A percentile compares a stretch with the other conserved stretches of the same genome.
Conservation (phyloP, 2,329 filamentous ascomycete genomes). For the Orbilia ellipsospora region DNA sequence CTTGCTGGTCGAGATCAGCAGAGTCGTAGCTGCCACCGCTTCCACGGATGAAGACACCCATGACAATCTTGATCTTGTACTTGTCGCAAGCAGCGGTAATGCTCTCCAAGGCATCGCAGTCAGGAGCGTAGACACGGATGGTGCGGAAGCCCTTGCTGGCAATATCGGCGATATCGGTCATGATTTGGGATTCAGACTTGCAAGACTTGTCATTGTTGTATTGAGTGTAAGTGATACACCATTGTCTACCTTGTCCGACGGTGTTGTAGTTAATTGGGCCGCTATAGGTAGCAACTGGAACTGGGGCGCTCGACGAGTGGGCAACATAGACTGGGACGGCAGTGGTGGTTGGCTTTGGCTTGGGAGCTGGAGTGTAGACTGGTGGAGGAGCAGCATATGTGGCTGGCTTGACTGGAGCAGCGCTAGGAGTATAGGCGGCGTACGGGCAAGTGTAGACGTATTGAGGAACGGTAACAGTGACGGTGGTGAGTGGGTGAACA, state of each 20-base stretch:
- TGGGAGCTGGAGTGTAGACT: constrained; percentile 19
- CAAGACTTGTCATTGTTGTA: constrained; percentile 72
- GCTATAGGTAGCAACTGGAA: constrained; percentile 49
- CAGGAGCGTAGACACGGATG: constrained; percentile 88
- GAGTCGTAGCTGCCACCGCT: constrained; percentile 65
- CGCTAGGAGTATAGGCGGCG: constrained; percentile 62
- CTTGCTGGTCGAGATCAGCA: constrained; percentile 73
- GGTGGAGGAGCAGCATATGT: constrained; percentile 47
- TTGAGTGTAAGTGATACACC: constrained; percentile 83
- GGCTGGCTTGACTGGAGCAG: constrained; percentile 58
- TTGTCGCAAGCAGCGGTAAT: constrained; percentile 76
- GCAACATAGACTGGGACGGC: constrained; percentile 59
- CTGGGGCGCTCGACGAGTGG: constrained; percentile 28
- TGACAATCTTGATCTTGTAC: constrained; percentile 79
- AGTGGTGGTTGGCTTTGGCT: constrained; percentile 46
- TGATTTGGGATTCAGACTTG: constrained; percentile 72
- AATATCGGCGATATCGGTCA: constrained; percentile 72
- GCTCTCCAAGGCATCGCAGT: constrained; percentile 83
- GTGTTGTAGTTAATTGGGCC: constrained; percentile 53
- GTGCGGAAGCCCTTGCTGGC: constrained; percentile 74
- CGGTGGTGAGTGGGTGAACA: constrained; percentile 73
- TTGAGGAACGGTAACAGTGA: constrained; percentile 76
- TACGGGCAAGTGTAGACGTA: constrained; percentile 78
- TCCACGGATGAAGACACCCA: constrained; percentile 85
- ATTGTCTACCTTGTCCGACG: constrained; percentile 65